Base-by-base conservation (phyloP, 225 moss, liverwort and hornwort species). In the Antitrichia curtipendula region DNA sequence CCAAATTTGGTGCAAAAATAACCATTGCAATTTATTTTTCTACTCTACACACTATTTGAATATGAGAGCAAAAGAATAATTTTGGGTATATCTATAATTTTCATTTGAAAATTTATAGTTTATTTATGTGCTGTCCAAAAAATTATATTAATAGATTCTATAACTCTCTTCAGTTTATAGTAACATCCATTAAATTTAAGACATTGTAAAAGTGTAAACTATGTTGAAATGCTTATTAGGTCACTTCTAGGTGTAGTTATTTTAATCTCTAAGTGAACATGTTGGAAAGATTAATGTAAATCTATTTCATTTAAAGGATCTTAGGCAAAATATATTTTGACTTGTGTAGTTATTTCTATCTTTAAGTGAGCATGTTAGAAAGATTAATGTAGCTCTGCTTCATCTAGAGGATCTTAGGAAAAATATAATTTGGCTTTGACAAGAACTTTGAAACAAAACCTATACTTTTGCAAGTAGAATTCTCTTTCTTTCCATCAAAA, bases 131-230 rank as follows among this genome's bases (percentile, higher is more conserved):
- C 5, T 43, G 6, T 71, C 13, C 10, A 43, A 27, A 41, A 40
- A 27, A 16, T n/a, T 15, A n/a, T 38, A 22, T 2, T 8, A 40
- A 23, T 3, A 69, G 13, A 24, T 25, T 40, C 3, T 69, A 40
- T 22, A 68, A 4, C 8, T 40, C 1, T 40, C 14, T 40, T 69
- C 0, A 22, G 0, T 40, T 40, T 38, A 8, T 0, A 38, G 3
- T 8, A 24, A 40, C 4, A 69, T 23, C 3, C 5, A 40, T 40
- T 1, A 40, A 25, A 40, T 24, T 3, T 24, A 69, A 69, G 5
- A 40, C 13, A 69, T 29, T 47, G 12, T 31, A 47, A 73, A 19
- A 18, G 10, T 47, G 11, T 28, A 7, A 31, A 31, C 19, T 4
- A 47, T 72, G 2, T 47, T 29, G 11, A 31, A 18, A 73, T 47